Evolutionary conservation across 2,329 filamentous ascomycete genomes (phyloP).

Genomic region (Alternaria longipes): DNA sequence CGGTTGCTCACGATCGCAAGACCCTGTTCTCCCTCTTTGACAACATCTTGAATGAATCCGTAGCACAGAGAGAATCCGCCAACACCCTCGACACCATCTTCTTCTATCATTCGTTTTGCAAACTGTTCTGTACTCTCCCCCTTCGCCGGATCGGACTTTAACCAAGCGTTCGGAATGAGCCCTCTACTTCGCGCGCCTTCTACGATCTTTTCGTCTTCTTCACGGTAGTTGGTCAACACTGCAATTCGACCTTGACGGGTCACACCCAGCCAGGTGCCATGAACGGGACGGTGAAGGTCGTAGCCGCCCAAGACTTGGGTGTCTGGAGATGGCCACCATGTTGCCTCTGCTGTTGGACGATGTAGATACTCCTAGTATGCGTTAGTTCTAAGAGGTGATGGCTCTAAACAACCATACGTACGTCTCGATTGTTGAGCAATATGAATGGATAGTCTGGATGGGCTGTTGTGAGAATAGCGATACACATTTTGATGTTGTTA

Average conservation of each 20-base stretch:
- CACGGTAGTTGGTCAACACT: conserved; percentile 71
- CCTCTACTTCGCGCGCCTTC: conserved; percentile 63
- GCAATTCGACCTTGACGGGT: conserved; percentile 68
- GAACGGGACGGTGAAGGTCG: conserved; percentile 66
- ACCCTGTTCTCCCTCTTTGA: conserved; percentile 27
- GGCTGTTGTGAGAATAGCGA: conserved; percentile 59
- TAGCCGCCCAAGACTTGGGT: conserved; percentile 67
- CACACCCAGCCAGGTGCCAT: conserved; percentile 72
- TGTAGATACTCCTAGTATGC: conserved; percentile 65
- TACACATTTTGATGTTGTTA: conserved; percentile 52
- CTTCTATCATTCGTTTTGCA: conserved; percentile 63
- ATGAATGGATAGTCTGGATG: conserved; percentile 61
- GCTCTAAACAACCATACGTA: conserved; percentile 24
- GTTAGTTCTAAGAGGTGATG: conserved; percentile 11
- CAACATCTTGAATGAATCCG: conserved; percentile 61
- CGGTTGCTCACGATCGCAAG: conserved; percentile 71
- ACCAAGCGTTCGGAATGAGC: conserved; percentile 67
- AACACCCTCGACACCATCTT: conserved; percentile 64
- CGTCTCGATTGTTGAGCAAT: conserved; percentile 62
- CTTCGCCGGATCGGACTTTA: conserved; percentile 54
- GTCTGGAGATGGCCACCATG: conserved; percentile 68
- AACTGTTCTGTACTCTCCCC: conserved; percentile 60
- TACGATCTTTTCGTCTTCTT: conserved; percentile 56
- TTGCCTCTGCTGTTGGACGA: conserved; percentile 66
- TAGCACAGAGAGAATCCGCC: conserved; percentile 71